Evolutionary conservation across 2,329 filamentous ascomycete genomes (phyloP).

Genomic region (Helicocarpus griseus): DNA sequence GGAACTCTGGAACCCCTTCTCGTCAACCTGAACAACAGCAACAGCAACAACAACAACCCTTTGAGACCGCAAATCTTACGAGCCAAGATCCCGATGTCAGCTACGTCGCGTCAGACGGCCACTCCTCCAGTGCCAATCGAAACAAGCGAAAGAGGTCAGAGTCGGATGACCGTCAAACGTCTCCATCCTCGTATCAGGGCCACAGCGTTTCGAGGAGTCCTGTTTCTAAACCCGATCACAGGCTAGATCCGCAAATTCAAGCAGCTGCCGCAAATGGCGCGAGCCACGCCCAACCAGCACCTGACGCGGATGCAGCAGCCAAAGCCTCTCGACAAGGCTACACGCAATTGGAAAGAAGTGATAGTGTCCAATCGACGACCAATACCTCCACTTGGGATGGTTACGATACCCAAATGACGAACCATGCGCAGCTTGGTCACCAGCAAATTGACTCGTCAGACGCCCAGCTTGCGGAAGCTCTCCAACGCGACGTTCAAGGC

Average conservation of each 20-base stretch:
- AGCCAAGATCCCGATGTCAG: conserved; percentile 17
- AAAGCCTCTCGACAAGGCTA: conserved; percentile 4
- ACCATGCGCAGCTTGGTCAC: conserved; percentile 39
- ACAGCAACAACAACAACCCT: no score
- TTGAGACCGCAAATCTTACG: conserved; percentile 37
- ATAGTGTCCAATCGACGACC: conserved; percentile 1
- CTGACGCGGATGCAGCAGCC: conserved; percentile 11
- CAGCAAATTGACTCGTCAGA: conserved; percentile 37
- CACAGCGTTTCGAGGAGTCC: conserved; percentile 28
- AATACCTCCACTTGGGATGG: conserved; percentile 23
- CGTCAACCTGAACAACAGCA: conserved; percentile 31
- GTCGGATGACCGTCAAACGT: conserved; percentile 42
- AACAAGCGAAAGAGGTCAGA: conserved; percentile 57
- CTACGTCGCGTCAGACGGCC: conserved; percentile 33
- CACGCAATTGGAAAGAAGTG: not conserved
- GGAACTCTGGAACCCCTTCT: conserved; percentile 17
- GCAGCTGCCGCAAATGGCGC: conserved; percentile 14
- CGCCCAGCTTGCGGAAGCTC: conserved; percentile 42
- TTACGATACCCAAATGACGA: conserved; percentile 32
- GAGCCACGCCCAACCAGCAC: conserved; percentile 11
- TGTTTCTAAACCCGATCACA: conserved; percentile 28
- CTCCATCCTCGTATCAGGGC: conserved; percentile 27
- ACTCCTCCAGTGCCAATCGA: conserved; percentile 28
- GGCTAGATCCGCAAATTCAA: conserved; percentile 16
- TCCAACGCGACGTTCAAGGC: conserved; percentile 41